Evolutionary conservation across 2,329 filamentous ascomycete species (phyloP), one percentile per base, ranked within the genome.

Genomic region (Fusarium sp.): DNA sequence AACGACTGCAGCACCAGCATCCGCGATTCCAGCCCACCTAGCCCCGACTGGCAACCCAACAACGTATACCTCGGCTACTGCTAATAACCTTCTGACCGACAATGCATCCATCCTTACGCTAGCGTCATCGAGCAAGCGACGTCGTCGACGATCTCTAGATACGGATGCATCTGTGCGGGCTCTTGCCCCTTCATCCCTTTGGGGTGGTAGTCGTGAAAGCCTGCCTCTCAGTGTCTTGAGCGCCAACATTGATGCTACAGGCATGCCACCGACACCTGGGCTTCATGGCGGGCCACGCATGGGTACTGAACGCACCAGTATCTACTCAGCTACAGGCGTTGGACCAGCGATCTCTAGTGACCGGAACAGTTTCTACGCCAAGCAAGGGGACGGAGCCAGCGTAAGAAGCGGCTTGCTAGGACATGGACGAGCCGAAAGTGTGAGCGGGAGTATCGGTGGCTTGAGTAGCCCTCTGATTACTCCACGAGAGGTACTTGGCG

Each of bases 81-180:
- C 94, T 62, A 95, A 95, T 83, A 94, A 94, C 77, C 88, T 96
- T 7, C 86, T 96, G 37, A 95, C 93, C 2, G 94, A 97, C 81
- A 94, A 97, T 80, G 94, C 94, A 24, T 96, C 94, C 29, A 95
- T 97, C 76, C 84, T 97, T 69, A 97, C 94, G 0, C 87, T 97
- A 16, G 94, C 94, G 3, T 96, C 94, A 5, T 95, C 93, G 0
- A 94, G 92, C 74, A 95, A 96, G 84, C 90, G 92, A 41, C 89
- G 92, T 31, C 91, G 94, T 39, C 90, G 94, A 58, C 90, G 94
- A 69, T 95, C 93, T 33, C 91, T 96, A 83, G 94, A 97, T 81
- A 97, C 94, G 0, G 93, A 97, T 80, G 94, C 94, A 6, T 96
- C 93, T 0, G 93, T 97, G 43, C 92, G 94, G 50, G 94, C 94